Conservation (phyloP, 2,329 filamentous ascomycete species). For the Cladosporium sphaerospermum region DNA sequence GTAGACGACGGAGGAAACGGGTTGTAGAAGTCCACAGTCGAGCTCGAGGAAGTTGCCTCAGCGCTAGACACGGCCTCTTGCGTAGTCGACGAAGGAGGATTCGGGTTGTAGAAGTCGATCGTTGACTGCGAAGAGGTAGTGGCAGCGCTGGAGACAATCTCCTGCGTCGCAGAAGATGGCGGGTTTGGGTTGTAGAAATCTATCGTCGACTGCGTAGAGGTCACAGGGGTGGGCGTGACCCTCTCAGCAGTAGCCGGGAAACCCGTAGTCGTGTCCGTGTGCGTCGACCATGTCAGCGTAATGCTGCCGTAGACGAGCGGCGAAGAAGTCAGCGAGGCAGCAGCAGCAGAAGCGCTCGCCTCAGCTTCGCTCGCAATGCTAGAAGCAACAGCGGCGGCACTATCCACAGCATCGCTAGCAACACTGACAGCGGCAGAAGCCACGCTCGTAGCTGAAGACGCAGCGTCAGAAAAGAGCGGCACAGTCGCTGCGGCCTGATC, state of each 20-base stretch:
- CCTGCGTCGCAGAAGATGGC: background rate
- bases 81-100: background rate
- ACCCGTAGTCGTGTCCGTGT: constrained; percentile 1
- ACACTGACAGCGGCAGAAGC: background rate
- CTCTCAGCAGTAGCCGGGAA: constrained; percentile 7
- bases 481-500: background rate
- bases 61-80: background rate
- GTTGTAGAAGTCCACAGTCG: constrained; percentile 10
- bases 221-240: background rate
- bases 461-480: background rate
- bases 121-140: background rate
- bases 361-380: background rate
- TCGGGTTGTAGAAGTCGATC: constrained; percentile 8
- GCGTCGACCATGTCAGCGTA: constrained; percentile 5
- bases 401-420: background rate
- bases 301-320: constrained; percentile 6
- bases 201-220: background rate
- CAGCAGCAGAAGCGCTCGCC: background rate
- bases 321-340: background rate
- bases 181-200: background rate
- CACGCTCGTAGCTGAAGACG: background rate
- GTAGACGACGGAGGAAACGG: constrained; percentile 3
- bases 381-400: background rate
- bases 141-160: background rate
- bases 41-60: background rate